Base-by-base conservation (phyloP, 2,329 filamentous ascomycete genomes). In the Aulographum hederae region DNA sequence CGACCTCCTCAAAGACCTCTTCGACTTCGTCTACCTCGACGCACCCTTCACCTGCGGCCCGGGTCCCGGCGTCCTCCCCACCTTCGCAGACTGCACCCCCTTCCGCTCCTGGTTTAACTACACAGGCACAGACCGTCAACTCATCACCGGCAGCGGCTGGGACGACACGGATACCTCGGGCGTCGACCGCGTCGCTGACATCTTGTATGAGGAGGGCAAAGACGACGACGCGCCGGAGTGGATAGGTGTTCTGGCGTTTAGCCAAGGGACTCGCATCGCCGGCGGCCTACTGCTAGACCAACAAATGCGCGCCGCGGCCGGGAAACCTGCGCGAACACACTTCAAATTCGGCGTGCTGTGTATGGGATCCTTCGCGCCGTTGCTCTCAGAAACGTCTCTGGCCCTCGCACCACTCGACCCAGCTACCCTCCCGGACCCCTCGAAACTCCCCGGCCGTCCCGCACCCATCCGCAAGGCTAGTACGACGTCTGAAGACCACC, bases 21-120 rank as follows among this genome's bases (percentile, higher is more conserved):
- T 33, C 3, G 32, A 33, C 18, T 33, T 33, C 10, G 16, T 31
- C 13, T 33, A 25, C 18, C 23, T 33, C 32, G 19, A 33, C 26
- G 32, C 23, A 3, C 32, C 32, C 2, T 33, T 33, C 26, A 29
- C 8, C 14, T 18, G 32, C 11, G 20, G 13, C n/a, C 20, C 34
- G 13, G 34, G 34, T 13, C 34, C 34, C 11, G 34, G 34, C 15
- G 19, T 37, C 21, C 17, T 37, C 11, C 34, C 34, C 4, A 16
- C 30, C 11, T 37, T 37, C 18, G 32, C 30, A 15, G 34, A 32
- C 20, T 34, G 31, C 32, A 28, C 18, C 12, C 34, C 34, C 1
- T 37, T 31, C 18, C 12, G 28, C 5, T 21, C 18, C 18, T 37
- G 34, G 34, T 28, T 34, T 17, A 34, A 37, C 13, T 11, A 11